Percentiles rank a stretch among this genome's conserved stretches.
phyloP scores from a whole-genome alignment of 495 filamentous ascomycete species.

The Penicillium angulare region DNA sequence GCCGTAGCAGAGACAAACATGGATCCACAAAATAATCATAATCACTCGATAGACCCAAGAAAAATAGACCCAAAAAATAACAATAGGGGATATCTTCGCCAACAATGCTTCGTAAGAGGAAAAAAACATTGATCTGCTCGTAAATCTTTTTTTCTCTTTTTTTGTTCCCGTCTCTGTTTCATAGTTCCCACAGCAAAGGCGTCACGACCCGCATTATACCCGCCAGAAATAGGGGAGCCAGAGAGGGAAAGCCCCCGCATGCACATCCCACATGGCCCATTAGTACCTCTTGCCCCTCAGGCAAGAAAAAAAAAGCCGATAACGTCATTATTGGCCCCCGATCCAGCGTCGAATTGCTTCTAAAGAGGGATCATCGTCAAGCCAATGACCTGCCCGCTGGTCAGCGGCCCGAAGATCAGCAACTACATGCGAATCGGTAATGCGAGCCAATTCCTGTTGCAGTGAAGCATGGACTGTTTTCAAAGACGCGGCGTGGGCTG shows the following conservation, averaged over 20 bases:
- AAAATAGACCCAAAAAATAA: slow-evolving; percentile 16
- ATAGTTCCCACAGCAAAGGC: slow-evolving; percentile 1
- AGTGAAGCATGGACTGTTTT: slow-evolving; percentile 54
- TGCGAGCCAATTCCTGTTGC: slow-evolving; percentile 61
- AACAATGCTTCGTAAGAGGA: slow-evolving; percentile 16
- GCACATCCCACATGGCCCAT: background rate
- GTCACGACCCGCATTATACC: slow-evolving; percentile 23
- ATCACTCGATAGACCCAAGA: slow-evolving; percentile 4
- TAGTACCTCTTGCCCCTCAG: background rate
- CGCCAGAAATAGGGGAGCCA: slow-evolving; percentile 4
- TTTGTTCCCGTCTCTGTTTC: slow-evolving; percentile 2
- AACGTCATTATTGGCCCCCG: slow-evolving; percentile 27
- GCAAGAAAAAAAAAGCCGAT: background rate
- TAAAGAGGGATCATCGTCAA: slow-evolving; percentile 64
- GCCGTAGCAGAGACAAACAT: background rate
- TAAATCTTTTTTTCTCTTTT: slow-evolving; percentile 2
- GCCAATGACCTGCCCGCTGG: slow-evolving; percentile 68
- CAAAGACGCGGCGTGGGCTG: slow-evolving; percentile 57
- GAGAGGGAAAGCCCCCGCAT: slow-evolving; percentile 4
- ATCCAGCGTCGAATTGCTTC: slow-evolving; percentile 46
- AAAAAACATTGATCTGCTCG: slow-evolving; percentile 17
- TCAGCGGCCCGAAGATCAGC: slow-evolving; percentile 64
- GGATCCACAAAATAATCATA: slow-evolving; percentile 4
- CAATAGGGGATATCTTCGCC: slow-evolving; percentile 27
- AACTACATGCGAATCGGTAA: slow-evolving; percentile 67